Conservation (phyloP, 2,329 filamentous ascomycete genomes). For the Xylariaceae sp. region DNA sequence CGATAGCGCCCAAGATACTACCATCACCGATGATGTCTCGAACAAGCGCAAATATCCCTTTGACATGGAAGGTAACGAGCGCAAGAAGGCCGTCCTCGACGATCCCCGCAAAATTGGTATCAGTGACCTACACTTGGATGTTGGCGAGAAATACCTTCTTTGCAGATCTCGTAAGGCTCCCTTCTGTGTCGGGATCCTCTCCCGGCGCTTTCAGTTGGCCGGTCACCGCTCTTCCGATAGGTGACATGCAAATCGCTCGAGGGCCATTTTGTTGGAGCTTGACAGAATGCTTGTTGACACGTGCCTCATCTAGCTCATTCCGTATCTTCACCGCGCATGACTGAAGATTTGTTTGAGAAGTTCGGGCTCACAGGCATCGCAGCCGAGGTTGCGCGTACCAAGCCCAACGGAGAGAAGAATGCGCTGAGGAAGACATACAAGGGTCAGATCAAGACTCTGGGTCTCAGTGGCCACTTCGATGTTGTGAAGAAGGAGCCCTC, state of each 20-base stretch:
- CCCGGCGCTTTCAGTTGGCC: no score
- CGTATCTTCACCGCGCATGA: conserved; percentile 38
- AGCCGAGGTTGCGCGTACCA: conserved; percentile 53
- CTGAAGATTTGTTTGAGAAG: conserved; percentile 51
- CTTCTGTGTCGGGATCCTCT: conserved; percentile 30
- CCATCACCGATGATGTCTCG: conserved; percentile 44
- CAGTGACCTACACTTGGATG: conserved; percentile 58
- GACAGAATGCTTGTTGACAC: conserved; percentile 35
- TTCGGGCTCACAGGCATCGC: conserved; percentile 51
- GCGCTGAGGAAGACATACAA: conserved; percentile 62
- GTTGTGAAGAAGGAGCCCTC: conserved; percentile 47
- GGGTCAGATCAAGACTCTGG: conserved; percentile 57
- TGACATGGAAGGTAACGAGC: conserved; percentile 47
- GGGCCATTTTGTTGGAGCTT: conserved; percentile 13
- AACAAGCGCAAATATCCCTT: conserved; percentile 55
- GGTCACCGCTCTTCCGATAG: no score
- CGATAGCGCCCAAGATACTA: conserved; percentile 33
- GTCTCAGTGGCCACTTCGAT: conserved; percentile 55
- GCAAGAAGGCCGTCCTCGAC: conserved; percentile 58
- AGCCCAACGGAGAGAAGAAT: conserved; percentile 61
- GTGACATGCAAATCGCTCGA: no score
- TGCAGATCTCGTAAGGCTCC: conserved; percentile 60
- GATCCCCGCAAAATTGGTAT: conserved; percentile 50
- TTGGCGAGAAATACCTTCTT: conserved; percentile 60
- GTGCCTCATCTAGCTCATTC: conserved; percentile 38